Evolutionary conservation across 352 stramenopile species (phyloP).

Genomic region (Phytophthora sp.): DNA sequence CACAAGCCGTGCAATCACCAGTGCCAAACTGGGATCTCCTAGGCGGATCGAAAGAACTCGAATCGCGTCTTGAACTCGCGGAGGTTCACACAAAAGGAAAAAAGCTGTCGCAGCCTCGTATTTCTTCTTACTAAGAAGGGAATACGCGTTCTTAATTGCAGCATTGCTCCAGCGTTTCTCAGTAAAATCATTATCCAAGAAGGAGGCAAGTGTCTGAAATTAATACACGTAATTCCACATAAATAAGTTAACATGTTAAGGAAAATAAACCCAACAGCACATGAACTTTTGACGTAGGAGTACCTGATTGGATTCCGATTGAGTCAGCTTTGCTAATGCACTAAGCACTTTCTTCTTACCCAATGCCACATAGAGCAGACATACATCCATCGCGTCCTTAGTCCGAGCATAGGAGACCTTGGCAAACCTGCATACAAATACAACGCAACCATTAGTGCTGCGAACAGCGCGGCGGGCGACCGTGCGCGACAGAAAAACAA

Average conservation of each 20-base stretch:
- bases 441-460: conserved; percentile 3
- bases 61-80: conserved; percentile 92
- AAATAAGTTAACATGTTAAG: not conserved
- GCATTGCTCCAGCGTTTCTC: conserved; percentile 85
- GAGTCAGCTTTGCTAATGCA: conserved; percentile 78
- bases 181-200: conserved; percentile 84
- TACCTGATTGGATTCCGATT: conserved; percentile 76
- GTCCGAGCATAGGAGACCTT: conserved; percentile 72
- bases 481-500: not conserved
- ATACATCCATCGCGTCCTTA: conserved; percentile 79
- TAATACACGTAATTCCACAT: conserved; percentile 5
- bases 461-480: not conserved
- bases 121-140: conserved; percentile 93
- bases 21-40: conserved; percentile 87
- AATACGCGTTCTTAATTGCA: conserved; percentile 96
- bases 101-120: conserved; percentile 91
- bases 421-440: conserved; percentile 49
- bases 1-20: conserved; percentile 90
- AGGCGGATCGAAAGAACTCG: conserved; percentile 90
- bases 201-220: conserved; percentile 70
- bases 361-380: conserved; percentile 76
- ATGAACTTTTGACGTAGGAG: no score
- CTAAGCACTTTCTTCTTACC: conserved; percentile 82
- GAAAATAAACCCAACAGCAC: no score
- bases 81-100: conserved; percentile 93